Percentiles rank a stretch among this genome's conserved stretches.
phyloP scores from a whole-genome alignment of 1,284 basidiomycete genomes.

The Tilletia caries region DNA sequence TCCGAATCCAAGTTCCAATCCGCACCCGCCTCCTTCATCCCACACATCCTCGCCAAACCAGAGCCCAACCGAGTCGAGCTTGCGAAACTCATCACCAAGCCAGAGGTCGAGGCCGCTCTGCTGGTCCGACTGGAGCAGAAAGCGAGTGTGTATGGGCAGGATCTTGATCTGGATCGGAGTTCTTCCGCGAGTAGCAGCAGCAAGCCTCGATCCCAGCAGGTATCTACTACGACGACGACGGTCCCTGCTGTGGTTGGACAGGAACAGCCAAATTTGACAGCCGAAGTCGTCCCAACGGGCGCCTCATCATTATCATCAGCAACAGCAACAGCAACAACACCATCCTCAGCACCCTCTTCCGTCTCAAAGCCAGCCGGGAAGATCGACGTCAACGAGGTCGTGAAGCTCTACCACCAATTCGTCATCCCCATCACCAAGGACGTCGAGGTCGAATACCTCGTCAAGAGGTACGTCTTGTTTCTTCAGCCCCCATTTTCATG shows the following conservation, averaged over 20 bases:
- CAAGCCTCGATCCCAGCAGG: not conserved
- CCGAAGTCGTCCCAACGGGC: not conserved
- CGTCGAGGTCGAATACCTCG: conserved; percentile 71
- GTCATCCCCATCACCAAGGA: conserved; percentile 97
- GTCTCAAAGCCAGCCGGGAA: conserved; percentile 56
- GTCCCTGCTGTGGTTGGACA: conserved; percentile 26
- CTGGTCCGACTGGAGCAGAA: conserved; percentile 86
- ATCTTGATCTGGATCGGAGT: conserved; percentile 63
- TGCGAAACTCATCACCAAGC: conserved; percentile 87
- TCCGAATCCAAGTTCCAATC: conserved; percentile 90
- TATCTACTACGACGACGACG: not conserved
- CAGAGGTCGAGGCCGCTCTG: conserved; percentile 83
- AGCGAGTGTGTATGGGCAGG: conserved; percentile 85
- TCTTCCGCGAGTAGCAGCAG: not conserved
- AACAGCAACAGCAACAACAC: not conserved
- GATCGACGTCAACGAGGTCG: conserved; percentile 88
- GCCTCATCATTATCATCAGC: conserved; percentile 16
- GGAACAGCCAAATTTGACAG: not conserved
- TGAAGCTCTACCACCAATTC: conserved; percentile 85
- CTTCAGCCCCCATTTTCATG: not conserved
- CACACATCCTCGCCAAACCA: conserved; percentile 67
- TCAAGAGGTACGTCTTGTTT: conserved; percentile 28
- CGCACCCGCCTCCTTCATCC: conserved; percentile 81
- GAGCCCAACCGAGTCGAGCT: conserved; percentile 66
- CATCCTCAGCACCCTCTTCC: not conserved